Conservation (phyloP, 768 basidiomycete genomes). For the Pilatotrama ljubarskyi region DNA sequence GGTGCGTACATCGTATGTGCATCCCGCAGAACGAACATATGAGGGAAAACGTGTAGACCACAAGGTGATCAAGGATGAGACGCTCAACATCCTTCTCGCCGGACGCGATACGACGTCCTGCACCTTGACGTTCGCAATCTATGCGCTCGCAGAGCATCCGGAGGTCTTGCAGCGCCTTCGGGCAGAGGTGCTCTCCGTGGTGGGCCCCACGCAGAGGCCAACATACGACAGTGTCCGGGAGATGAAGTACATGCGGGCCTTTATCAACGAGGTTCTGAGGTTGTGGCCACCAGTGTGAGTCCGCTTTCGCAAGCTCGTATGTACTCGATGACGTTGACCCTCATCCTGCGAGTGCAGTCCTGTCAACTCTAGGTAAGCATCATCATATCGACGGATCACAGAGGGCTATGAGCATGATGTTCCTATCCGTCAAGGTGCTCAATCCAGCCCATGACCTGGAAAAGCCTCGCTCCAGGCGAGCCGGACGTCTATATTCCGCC, state of each 20-base stretch:
- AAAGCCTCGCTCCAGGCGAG: conserved; percentile 6
- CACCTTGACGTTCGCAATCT: conserved; percentile 52
- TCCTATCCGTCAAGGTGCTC: not conserved
- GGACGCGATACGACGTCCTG: conserved; percentile 57
- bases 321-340: not conserved
- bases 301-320: not conserved
- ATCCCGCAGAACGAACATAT: not conserved
- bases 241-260: conserved; percentile 59
- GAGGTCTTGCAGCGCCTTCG: conserved; percentile 46
- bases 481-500: conserved; percentile 17
- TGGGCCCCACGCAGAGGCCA: conserved; percentile 46
- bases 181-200: conserved; percentile 47
- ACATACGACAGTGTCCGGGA: conserved; percentile 55
- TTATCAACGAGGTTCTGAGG: conserved; percentile 44
- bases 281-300: conserved; percentile 12
- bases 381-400: too few species aligned
- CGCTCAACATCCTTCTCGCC: conserved; percentile 57
- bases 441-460: conserved; percentile 16
- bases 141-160: conserved; percentile 56
- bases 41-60: conserved; percentile 33
- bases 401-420: too few species aligned
- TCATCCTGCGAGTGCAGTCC: not conserved
- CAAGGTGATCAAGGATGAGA: conserved; percentile 49
- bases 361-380: not conserved
- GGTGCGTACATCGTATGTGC: conserved; percentile 33